A percentile compares a stretch with the other conserved stretches of the same genome.
phyloP scores from a whole-genome alignment of 768 basidiomycete genomes.

The Boletellus sp. region DNA sequence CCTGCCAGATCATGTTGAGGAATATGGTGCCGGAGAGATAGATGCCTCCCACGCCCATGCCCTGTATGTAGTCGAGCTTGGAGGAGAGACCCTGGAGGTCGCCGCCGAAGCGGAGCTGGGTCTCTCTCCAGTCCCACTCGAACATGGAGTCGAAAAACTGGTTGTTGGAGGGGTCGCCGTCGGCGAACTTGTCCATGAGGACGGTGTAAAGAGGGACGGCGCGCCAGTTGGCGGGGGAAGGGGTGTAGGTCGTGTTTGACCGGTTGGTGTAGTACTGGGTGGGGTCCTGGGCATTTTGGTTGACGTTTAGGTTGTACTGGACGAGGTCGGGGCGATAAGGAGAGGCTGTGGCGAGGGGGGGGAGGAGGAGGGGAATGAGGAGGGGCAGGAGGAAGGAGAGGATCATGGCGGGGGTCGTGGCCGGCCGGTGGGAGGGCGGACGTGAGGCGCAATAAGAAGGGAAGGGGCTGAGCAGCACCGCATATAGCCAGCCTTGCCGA shows the following conservation, averaged over 20 bases:
- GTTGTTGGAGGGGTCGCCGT: conserved; percentile 89
- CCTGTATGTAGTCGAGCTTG: conserved; percentile 82
- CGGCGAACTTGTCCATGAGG: conserved; percentile 91
- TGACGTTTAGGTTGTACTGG: conserved; percentile 76
- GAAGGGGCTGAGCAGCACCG: too few relatives aligned
- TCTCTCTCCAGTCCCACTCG: conserved; percentile 85
- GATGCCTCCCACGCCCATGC: conserved; percentile 81
- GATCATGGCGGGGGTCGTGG: background rate
- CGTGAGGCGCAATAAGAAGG: background rate
- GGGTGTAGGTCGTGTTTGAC: conserved; percentile 63
- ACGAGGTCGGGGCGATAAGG: conserved; percentile 66
- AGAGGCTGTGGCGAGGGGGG: conserved; percentile 47
- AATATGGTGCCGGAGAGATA: conserved; percentile 94
- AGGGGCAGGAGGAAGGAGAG: conserved; percentile 39
- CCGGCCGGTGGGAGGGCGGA: conserved; percentile 1
- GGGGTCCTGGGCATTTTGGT: conserved; percentile 64
- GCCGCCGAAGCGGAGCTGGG: conserved; percentile 85
- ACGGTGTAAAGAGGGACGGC: conserved; percentile 74
- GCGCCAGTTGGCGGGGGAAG: conserved; percentile 86
- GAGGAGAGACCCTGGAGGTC: conserved; percentile 76
- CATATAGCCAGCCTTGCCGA: too few relatives aligned
- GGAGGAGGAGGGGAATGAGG: conserved; percentile 23
- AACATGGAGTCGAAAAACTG: conserved; percentile 78
- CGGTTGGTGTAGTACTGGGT: conserved; percentile 63
- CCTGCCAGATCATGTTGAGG: conserved; percentile 96